Evolutionary conservation across 805 yeast genomes (phyloP), one percentile per base, ranked within the genome.

Genomic region (Starmerella kuoi): DNA sequence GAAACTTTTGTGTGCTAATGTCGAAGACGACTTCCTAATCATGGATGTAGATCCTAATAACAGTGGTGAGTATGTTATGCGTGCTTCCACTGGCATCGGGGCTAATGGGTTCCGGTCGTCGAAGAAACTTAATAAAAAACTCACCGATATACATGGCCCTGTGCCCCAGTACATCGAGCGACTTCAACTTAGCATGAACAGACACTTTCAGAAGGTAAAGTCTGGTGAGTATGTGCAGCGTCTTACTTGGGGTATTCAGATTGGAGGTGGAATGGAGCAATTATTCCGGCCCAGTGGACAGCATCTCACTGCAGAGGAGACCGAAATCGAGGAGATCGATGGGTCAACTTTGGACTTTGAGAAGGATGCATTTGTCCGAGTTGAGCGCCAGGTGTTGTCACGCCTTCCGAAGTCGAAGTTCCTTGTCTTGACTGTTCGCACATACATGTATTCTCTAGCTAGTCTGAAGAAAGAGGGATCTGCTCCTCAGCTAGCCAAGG

Each of bases 21-120:
- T 76, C 2, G 84, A 79, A 52, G 87, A 79, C 52, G 88, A 82
- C 55, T 66, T 77, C 41, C 56, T 79, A 26, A 56, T 81, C 5
- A 20, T 50, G 28, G 50, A 56, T 34, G 21, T 30, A 15, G 47
- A 52, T 12, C 44, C 44, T 18, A 36, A 48, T 19, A 32, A 20
- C 17, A 37, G 27, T 17, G 37, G 39, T 4, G 54, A 48, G 41
- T 81, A 78, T 53, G 63, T 68, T 26, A 57, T 78, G 35, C 64
- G 79, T 37, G 76, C 76, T 1, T 73, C 76, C 3, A 61, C 70
- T 4, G 69, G 77, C 18, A 74, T 76, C 6, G 78, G 76, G 52
- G 84, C 91, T 1, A 75, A 80, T 2, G 91, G 91, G 1, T 81
- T 81, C 58, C 75, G 77, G 54, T 87, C 87, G 3, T 58, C 68